Percentiles rank a stretch among this genome's conserved stretches.
Evolutionary conservation across 2,329 filamentous ascomycete species (phyloP).

Genomic region (Talaromyces sp.): DNA sequence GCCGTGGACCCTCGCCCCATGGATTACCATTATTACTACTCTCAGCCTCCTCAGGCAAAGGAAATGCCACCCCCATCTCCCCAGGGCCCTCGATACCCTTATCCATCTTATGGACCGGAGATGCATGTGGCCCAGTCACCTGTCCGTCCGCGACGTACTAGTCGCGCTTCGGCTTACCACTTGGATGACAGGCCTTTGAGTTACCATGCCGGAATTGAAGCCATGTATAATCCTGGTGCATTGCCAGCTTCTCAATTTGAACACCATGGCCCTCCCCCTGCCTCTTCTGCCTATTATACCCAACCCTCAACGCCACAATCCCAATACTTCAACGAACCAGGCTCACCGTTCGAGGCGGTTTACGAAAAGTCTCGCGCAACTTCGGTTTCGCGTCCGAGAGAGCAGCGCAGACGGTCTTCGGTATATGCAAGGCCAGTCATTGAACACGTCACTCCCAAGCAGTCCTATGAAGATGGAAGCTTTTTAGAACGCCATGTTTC

Average conservation of each 20-base stretch:
- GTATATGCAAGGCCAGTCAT: slow-evolving; percentile 29
- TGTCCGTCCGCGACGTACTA: slow-evolving; percentile 21
- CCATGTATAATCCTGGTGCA: slow-evolving; percentile 22
- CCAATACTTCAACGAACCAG: slow-evolving; percentile 23
- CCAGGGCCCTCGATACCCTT: slow-evolving; percentile 23
- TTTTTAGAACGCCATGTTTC: slow-evolving; percentile 22
- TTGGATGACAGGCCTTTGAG: slow-evolving; percentile 27
- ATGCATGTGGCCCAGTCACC: slow-evolving; percentile 24
- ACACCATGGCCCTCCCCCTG: slow-evolving; percentile 28
- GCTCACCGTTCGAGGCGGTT: slow-evolving; percentile 15
- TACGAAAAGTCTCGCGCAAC: slow-evolving; percentile 27
- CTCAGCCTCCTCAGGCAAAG: slow-evolving; percentile 19
- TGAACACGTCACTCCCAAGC: slow-evolving; percentile 25
- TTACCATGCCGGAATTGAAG: slow-evolving; percentile 29
- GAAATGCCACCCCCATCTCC: slow-evolving; percentile 25
- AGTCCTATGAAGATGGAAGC: slow-evolving; percentile 25
- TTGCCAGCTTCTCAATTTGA: slow-evolving; percentile 25
- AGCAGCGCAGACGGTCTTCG: slow-evolving; percentile 27
- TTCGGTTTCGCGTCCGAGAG: slow-evolving; percentile 29
- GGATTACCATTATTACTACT: slow-evolving; percentile 26
- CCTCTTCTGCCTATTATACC: slow-evolving; percentile 32
- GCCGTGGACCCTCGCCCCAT: slow-evolving; percentile 26
- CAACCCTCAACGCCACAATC: slow-evolving; percentile 20
- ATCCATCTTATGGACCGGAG: slow-evolving; percentile 20
- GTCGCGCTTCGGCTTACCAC: slow-evolving; percentile 32